Conservation (phyloP, 768 basidiomycete genomes). For the Mycena metata region DNA sequence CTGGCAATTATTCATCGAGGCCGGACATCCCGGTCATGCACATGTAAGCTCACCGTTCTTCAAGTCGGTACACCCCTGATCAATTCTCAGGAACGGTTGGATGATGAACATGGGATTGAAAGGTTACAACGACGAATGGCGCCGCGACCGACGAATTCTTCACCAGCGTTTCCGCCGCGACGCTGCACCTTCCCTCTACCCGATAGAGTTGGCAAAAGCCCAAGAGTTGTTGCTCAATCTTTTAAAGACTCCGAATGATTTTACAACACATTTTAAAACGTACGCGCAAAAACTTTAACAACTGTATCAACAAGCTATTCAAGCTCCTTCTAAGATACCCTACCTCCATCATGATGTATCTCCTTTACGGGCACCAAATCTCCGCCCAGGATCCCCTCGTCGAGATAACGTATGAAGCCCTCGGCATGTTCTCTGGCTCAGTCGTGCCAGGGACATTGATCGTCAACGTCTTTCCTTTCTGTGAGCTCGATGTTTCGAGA, state of each 20-base stretch:
- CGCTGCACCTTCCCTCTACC: constrained; percentile 26
- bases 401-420: constrained; percentile 36
- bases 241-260: constrained; percentile 34
- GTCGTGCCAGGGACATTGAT: constrained; percentile 36
- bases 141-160: constrained; percentile 37
- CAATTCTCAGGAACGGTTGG: constrained; percentile 35
- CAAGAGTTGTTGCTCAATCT: constrained; percentile 37
- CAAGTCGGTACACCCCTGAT: background rate
- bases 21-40: constrained; percentile 44
- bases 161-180: constrained; percentile 38
- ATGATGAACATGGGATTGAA: constrained; percentile 40
- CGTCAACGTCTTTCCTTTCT: constrained; percentile 54
- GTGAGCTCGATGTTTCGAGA: constrained; percentile 16
- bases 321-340: constrained; percentile 37
- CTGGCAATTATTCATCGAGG: constrained; percentile 56
- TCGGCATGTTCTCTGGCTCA: constrained; percentile 37
- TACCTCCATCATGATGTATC: constrained; percentile 40
- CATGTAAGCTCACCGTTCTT: constrained; percentile 18
- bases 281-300: constrained; percentile 1
- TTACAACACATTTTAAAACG: constrained; percentile 35
- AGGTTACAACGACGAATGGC: constrained; percentile 40
- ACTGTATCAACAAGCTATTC: background rate
- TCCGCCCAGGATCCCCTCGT: constrained; percentile 36
- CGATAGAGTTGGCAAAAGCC: constrained; percentile 36
- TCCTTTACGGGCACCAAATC: constrained; percentile 39